phyloP scores from a whole-genome alignment of 2,329 filamentous ascomycete species.

The Coniosporium tulheliwenetii region DNA sequence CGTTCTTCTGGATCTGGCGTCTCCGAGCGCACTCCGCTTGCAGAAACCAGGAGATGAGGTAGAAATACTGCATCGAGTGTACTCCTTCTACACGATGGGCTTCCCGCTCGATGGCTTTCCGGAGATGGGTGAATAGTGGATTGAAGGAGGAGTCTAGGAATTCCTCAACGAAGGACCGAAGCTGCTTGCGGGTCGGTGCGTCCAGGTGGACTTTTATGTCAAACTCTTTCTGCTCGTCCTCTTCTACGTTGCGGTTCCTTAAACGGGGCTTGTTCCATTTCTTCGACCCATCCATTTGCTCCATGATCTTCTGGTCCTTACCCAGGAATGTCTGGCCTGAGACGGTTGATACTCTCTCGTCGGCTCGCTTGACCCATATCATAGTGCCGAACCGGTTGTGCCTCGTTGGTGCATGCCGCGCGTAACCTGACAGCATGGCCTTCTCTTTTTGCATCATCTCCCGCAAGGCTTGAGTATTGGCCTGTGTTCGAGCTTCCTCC shows the following conservation, averaged over 20 bases:
- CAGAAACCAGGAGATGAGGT: slow-evolving; percentile 83
- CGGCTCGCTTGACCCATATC: slow-evolving; percentile 85
- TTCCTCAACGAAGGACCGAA: slow-evolving; percentile 75
- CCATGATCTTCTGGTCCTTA: slow-evolving; percentile 54
- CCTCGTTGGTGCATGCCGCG: slow-evolving; percentile 63
- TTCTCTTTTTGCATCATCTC: slow-evolving; percentile 67
- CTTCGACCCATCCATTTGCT: slow-evolving; percentile 84
- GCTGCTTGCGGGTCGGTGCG: slow-evolving; percentile 54
- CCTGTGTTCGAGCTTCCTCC: slow-evolving; percentile 52
- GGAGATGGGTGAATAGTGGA: slow-evolving; percentile 64
- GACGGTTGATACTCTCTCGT: slow-evolving; percentile 69
- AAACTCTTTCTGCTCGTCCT: slow-evolving; percentile 36
- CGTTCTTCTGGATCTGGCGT: slow-evolving; percentile 35
- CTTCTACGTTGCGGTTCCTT: slow-evolving; percentile 22
- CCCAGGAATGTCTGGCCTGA: slow-evolving; percentile 77
- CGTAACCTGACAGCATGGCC: slow-evolving; percentile 63
- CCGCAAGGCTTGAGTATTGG: slow-evolving; percentile 58
- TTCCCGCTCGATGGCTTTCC: slow-evolving; percentile 82
- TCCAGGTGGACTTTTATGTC: slow-evolving; percentile 58
- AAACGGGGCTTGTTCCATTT: slow-evolving; percentile 70
- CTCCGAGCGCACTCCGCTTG: slow-evolving; percentile 66
- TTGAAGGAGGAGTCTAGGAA: slow-evolving; percentile 95
- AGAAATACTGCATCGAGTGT: slow-evolving; percentile 79
- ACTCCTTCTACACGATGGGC: slow-evolving; percentile 63
- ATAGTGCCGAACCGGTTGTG: slow-evolving; percentile 95